Percentiles rank a stretch among this genome's conserved stretches.
Evolutionary conservation across 208 protist genomes (phyloP).

Genomic region (Wallacemonas sp.): DNA sequence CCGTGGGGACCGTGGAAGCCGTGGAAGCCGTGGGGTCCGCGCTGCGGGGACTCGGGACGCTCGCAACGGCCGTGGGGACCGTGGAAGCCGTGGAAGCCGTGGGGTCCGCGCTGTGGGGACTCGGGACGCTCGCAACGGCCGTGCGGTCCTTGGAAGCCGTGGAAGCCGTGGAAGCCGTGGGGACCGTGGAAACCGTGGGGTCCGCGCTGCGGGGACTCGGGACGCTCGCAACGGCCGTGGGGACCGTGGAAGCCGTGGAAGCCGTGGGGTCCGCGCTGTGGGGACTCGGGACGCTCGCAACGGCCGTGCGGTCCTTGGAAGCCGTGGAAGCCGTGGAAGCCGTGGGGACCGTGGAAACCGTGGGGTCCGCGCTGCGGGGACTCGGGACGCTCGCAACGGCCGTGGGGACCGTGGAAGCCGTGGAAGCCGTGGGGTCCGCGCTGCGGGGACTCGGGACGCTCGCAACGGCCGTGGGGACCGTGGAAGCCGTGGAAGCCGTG

Average conservation of each 20-base stretch:
- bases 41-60: too few relatives aligned
- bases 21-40: too few relatives aligned
- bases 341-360: background rate
- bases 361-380: background rate
- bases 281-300: background rate
- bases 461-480: background rate
- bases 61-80: too few relatives aligned
- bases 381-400: background rate
- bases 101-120: too few relatives aligned
- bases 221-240: constrained; percentile 52
- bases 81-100: background rate
- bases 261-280: background rate
- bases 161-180: background rate
- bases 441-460: background rate
- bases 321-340: background rate
- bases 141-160: background rate
- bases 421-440: background rate
- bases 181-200: background rate
- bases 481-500: background rate
- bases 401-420: background rate
- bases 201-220: constrained; percentile 59
- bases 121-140: background rate
- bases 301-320: background rate
- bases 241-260: constrained; percentile 9
- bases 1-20: too few relatives aligned